phyloP scores from a whole-genome alignment of 495 filamentous ascomycete species.

The Amphirosellinia nigrospora region DNA sequence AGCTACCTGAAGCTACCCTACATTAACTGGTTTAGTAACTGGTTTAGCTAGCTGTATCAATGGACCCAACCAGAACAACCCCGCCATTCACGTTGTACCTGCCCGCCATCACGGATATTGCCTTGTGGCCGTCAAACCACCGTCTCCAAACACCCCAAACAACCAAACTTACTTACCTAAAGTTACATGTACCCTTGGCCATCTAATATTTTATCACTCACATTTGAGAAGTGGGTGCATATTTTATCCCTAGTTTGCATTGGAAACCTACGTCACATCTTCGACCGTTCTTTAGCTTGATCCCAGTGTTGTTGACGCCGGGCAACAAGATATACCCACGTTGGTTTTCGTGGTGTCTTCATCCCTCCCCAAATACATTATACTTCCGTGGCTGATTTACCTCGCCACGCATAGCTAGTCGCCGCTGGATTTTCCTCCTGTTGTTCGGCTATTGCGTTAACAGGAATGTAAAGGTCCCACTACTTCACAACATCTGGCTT shows the following conservation, averaged over 20 bases:
- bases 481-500: not conserved
- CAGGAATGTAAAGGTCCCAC: not conserved
- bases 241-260: not conserved
- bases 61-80: slow-evolving; percentile 6
- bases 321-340: not conserved
- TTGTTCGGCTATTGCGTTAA: not conserved
- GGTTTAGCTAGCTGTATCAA: slow-evolving; percentile 9
- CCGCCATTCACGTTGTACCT: slow-evolving; percentile 13
- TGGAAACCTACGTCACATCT: not conserved
- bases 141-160: not conserved
- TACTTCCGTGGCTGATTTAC: not conserved
- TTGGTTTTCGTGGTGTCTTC: not conserved
- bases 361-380: not conserved
- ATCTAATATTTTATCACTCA: not conserved
- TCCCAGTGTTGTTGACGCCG: not conserved
- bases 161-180: not conserved
- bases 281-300: not conserved
- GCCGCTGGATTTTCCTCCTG: not conserved
- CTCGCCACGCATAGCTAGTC: not conserved
- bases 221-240: not conserved
- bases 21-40: slow-evolving; percentile 17
- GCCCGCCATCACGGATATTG: slow-evolving; percentile 12
- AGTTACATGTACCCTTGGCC: not conserved
- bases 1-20: slow-evolving; percentile 21
- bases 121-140: not conserved